Percentiles rank a stretch among this genome's conserved stretches.
phyloP scores from a whole-genome alignment of 1,284 basidiomycete genomes.

The Amylostereum chailletii region DNA sequence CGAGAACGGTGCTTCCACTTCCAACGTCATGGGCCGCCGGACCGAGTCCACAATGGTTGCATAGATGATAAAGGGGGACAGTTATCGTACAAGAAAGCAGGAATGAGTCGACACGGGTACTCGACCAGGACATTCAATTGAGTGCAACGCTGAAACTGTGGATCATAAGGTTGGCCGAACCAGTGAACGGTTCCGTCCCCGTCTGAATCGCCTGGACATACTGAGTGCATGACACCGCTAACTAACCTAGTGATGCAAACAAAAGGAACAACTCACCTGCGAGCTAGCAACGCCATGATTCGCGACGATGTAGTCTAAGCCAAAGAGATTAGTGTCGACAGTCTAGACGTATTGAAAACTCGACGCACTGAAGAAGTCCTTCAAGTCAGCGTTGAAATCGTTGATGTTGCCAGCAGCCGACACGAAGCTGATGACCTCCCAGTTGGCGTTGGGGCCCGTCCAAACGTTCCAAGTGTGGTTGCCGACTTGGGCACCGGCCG shows the following conservation, averaged over 20 bases:
- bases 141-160: conserved; percentile 27
- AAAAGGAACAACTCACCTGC: conserved; percentile 22
- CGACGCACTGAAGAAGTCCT: conserved; percentile 43
- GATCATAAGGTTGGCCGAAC: conserved; percentile 31
- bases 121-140: too few species aligned
- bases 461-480: conserved; percentile 50
- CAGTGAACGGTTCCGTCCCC: conserved; percentile 39
- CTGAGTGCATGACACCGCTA: too few species aligned
- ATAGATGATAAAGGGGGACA: too few species aligned
- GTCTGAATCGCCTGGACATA: conserved; percentile 38
- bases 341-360: neutral
- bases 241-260: too few species aligned
- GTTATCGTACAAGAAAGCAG: too few species aligned
- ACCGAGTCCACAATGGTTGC: too few species aligned
- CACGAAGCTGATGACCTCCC: conserved; percentile 51
- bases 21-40: too few species aligned
- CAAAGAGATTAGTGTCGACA: neutral
- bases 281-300: conserved; percentile 31
- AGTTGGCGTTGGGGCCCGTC: conserved; percentile 45
- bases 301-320: conserved; percentile 30
- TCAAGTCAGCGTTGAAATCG: conserved; percentile 46
- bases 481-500: conserved; percentile 32
- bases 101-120: too few species aligned
- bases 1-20: too few species aligned
- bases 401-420: conserved; percentile 38